Base-by-base conservation (phyloP, 1,284 basidiomycete species). In the Microstroma glucosiphilum region DNA sequence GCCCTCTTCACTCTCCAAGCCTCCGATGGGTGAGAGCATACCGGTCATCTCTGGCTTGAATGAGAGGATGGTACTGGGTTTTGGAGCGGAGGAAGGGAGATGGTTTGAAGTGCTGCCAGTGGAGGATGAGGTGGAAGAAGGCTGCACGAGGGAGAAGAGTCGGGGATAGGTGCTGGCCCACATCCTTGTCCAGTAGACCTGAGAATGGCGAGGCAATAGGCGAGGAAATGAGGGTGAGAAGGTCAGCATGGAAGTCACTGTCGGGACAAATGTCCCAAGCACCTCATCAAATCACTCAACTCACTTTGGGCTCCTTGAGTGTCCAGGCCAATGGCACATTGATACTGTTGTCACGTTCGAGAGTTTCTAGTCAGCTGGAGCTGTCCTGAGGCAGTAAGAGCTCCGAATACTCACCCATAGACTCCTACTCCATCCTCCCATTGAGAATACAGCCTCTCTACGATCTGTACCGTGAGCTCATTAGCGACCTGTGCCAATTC, bases 261-360 rank as follows among this genome's bases (percentile, higher is more conserved):
- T 37, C 9, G 30, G 9, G 30, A 37, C 30, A 9, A 9, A 9
- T 37, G 9, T 9, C 30, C 30, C 43, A 21, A 48, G 43, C 43
- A 21, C 13, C 17, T 48, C 6, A 21, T 48, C 6, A 48, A 48
- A 6, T 48, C 15, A 12, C 12, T 21, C 21, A 48, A 48, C 43
- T 48, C 11, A 43, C 19, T 21, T 69, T 60, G 7, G 76, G 73
- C 3, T 66, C 56, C 6, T 30, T 21, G n/a, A 79, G 53, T 3
- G 70, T 71, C 57, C 75, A 75, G 42, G 62, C 61, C 25, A 79
- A 68, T 4, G 77, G 77, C 0, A 79, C 67, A 62, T 79, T 79
- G 63, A 79, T 71, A 17, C 51, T 54, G 21, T 48, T 48, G 4
- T 4, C 4, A 21, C 4, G 15, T 17, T 6, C 15, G 43, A 17